Conservation (phyloP, 768 basidiomycete genomes). For the Suillus sp. region DNA sequence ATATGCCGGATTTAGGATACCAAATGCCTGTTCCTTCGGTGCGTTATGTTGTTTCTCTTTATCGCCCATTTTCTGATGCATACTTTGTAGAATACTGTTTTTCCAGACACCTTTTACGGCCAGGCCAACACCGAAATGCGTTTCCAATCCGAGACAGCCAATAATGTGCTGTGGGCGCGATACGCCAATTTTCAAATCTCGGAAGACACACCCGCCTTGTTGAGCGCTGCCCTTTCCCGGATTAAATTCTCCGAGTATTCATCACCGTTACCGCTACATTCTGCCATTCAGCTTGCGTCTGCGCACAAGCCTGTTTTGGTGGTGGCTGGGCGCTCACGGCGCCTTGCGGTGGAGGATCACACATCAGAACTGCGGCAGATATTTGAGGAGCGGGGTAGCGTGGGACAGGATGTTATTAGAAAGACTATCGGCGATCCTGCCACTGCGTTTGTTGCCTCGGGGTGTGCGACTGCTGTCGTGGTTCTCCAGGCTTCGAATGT, state of each 20-base stretch:
- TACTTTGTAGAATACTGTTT: conserved; percentile 43
- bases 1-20: conserved; percentile 24
- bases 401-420: conserved; percentile 42
- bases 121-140: conserved; percentile 61
- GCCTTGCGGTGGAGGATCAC: conserved; percentile 64
- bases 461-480: conserved; percentile 58
- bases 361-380: conserved; percentile 57
- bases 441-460: conserved; percentile 69
- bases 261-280: conserved; percentile 57
- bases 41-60: conserved; percentile 14
- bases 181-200: conserved; percentile 42
- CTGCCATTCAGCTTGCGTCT: conserved; percentile 47
- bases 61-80: conserved; percentile 11
- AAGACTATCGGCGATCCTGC: conserved; percentile 89
- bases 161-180: conserved; percentile 74
- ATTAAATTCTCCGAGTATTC: conserved; percentile 59
- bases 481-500: conserved; percentile 64
- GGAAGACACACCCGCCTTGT: conserved; percentile 8
- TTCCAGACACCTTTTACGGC: conserved; percentile 75
- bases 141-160: conserved; percentile 80
- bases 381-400: conserved; percentile 32
- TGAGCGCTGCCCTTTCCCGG: conserved; percentile 52
- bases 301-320: conserved; percentile 51
- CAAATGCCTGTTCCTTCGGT: conserved; percentile 7
- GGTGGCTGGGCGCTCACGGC: conserved; percentile 75